phyloP scores from a whole-genome alignment of 345 rosid species.

The Nephelium lappaceum region DNA sequence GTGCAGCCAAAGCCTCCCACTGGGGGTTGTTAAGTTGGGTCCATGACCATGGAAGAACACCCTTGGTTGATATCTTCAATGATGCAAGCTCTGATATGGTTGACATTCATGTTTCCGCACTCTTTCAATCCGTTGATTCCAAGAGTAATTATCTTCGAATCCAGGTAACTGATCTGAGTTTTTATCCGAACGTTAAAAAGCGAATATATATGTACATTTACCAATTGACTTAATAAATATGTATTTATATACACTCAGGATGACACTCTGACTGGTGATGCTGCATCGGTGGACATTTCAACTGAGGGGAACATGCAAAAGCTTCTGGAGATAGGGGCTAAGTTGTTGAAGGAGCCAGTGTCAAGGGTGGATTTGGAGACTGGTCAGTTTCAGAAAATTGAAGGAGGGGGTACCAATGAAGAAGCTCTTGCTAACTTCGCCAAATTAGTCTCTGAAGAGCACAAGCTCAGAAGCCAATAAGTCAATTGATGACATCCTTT shows the following conservation, averaged over 20 bases:
- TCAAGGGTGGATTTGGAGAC: slow-evolving; percentile 24
- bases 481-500: neutral
- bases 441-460: slow-evolving; percentile 13
- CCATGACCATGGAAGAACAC: slow-evolving; percentile 10
- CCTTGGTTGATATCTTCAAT: slow-evolving; percentile 17
- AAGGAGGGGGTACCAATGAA: slow-evolving; percentile 23
- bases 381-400: slow-evolving; percentile 11
- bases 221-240: too few species aligned
- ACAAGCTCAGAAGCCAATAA: slow-evolving; percentile 9
- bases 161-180: slow-evolving; percentile 18
- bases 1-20: slow-evolving; percentile 22
- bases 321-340: slow-evolving; percentile 18
- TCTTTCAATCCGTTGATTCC: slow-evolving; percentile 7
- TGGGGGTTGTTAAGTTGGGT: slow-evolving; percentile 33
- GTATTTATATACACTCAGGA: slow-evolving; percentile 6
- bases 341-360: slow-evolving; percentile 5
- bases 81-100: slow-evolving; percentile 24
- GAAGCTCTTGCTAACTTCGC: slow-evolving; percentile 27
- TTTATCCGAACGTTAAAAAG: neutral
- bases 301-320: slow-evolving; percentile 13
- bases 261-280: slow-evolving; percentile 19
- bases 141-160: slow-evolving; percentile 22
- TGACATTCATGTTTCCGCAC: slow-evolving; percentile 20
- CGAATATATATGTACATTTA: too few species aligned
- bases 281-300: slow-evolving; percentile 19